phyloP scores from a whole-genome alignment of 2,329 filamentous ascomycete species.

The Cordyceps cateniannulata region DNA sequence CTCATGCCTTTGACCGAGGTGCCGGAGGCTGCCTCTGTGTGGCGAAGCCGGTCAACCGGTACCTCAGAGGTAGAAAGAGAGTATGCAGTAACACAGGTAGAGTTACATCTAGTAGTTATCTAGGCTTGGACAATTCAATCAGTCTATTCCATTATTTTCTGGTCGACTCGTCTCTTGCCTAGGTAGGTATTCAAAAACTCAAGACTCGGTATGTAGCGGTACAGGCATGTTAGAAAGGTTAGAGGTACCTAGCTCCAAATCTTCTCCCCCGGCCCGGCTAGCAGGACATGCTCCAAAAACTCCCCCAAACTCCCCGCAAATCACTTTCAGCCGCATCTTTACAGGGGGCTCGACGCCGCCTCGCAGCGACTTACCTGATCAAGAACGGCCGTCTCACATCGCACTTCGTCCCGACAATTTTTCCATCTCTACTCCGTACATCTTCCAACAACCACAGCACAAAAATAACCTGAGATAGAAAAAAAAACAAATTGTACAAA shows the following conservation, averaged over 20 bases:
- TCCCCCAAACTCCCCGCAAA: conserved; percentile 5
- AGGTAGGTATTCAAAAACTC: too few species aligned
- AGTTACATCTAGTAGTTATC: neutral
- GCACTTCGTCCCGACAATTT: neutral
- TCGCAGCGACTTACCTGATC: neutral
- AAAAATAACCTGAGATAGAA: neutral
- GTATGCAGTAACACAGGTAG: too few species aligned
- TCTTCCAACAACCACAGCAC: too few species aligned
- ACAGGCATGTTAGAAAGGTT: too few species aligned
- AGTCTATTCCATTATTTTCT: neutral
- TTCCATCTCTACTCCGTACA: too few species aligned
- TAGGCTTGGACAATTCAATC: neutral
- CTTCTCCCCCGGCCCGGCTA: neutral
- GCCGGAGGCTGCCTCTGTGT: neutral
- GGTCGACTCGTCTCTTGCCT: neutral
- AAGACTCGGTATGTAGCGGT: too few species aligned
- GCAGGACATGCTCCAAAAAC: neutral
- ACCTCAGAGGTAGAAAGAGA: too few species aligned
- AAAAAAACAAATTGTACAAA: neutral
- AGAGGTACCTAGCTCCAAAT: too few species aligned
- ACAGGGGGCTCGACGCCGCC: neutral
- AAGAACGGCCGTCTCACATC: too few species aligned
- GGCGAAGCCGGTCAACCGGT: neutral
- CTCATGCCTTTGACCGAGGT: conserved; percentile 8
- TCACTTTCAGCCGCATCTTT: neutral